Percentiles rank a stretch among this genome's conserved stretches.
These are phyloP conservation scores for Scytalidium sp. DNA, from an alignment of 2,329 filamentous ascomycete genomes.

Conservation along the genomic window DNA sequence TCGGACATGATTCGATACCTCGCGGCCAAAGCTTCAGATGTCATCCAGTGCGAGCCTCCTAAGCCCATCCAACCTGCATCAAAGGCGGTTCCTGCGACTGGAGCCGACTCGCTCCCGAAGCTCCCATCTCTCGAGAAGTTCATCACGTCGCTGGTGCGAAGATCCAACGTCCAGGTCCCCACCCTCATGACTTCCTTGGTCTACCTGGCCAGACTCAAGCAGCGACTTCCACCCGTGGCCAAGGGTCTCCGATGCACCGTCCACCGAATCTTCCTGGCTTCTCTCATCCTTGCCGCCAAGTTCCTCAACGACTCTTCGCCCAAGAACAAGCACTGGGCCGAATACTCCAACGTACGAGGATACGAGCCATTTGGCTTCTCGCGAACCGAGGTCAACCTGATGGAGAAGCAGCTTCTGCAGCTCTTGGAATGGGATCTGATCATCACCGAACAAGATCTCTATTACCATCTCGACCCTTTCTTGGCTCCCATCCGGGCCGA, in stretches of 20 bases:
- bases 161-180: constrained; percentile 94
- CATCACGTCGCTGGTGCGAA: constrained; percentile 85
- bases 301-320: constrained; percentile 98
- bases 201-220: constrained; percentile 82
- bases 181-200: constrained; percentile 97
- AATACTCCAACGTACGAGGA: constrained; percentile 74
- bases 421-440: constrained; percentile 92
- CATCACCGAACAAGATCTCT: constrained; percentile 81
- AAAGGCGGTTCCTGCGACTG: constrained; percentile 26
- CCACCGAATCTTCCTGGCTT: constrained; percentile 93
- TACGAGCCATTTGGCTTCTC: constrained; percentile 79
- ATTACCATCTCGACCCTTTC: constrained; percentile 83
- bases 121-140: constrained; percentile 86
- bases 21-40: constrained; percentile 68
- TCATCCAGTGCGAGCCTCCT: constrained; percentile 73
- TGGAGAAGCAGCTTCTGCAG: constrained; percentile 98
- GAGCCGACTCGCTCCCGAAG: constrained; percentile 13
- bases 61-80: constrained; percentile 49
- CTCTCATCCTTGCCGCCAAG: constrained; percentile 86
- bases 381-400: constrained; percentile 93
- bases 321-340: constrained; percentile 99
- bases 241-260: constrained; percentile 96
- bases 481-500: constrained; percentile 75
- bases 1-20: constrained; percentile 76
- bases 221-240: constrained; percentile 85